These are phyloP conservation scores for Lagenaria siceraria DNA, from an alignment of 306 rosid genomes.

Conservation along the genomic window DNA sequence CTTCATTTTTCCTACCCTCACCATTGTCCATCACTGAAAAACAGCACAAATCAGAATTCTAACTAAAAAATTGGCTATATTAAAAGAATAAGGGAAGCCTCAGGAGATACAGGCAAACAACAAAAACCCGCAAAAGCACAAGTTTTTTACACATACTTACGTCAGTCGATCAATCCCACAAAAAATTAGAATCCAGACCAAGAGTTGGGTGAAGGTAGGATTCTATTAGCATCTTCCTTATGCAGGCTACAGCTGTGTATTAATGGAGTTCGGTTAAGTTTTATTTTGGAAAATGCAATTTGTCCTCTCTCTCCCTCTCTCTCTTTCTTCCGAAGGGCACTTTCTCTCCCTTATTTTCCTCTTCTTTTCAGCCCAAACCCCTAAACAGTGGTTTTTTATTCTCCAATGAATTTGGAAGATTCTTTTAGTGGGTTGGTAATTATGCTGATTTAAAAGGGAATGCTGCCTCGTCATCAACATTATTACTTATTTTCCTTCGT, in stretches of 20 bases:
- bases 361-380: not conserved
- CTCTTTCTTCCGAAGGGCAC: not conserved
- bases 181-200: not conserved
- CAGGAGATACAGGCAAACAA: not conserved
- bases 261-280: conserved; percentile 1
- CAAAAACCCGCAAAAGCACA: not conserved
- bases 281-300: conserved; percentile 19
- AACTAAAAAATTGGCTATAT: not conserved
- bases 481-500: conserved; percentile 7
- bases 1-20: conserved; percentile 22
- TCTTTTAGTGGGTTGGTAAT: conserved; percentile 28
- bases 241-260: not conserved
- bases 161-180: conserved; percentile 1
- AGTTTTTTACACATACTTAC: not conserved
- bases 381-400: conserved; percentile 32
- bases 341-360: not conserved
- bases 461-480: not conserved
- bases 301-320: not conserved
- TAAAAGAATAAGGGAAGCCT: not conserved
- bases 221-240: conserved; percentile 8
- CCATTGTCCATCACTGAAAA: conserved; percentile 39
- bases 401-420: conserved; percentile 78
- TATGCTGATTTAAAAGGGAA: conserved; percentile 19
- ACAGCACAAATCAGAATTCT: not conserved
- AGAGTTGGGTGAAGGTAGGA: conserved; percentile 10